Evolutionary conservation across 306 rosid species (phyloP), one percentile per base, ranked within the genome.

Genomic region (Acmispon strigosus): DNA sequence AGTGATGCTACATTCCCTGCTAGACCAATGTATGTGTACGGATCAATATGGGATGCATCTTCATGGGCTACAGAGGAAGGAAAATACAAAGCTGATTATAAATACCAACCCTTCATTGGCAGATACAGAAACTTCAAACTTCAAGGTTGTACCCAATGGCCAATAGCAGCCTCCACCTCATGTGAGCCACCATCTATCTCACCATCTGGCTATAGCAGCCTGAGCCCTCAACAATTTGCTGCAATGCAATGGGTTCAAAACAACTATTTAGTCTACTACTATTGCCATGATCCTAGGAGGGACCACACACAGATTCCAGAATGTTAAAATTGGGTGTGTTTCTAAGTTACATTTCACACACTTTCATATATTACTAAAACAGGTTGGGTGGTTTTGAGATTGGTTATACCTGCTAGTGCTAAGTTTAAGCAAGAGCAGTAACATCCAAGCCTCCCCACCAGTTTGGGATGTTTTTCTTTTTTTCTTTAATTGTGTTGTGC

Each of bases 21-120:
- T 53, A 81, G 99, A 53, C 86, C 94, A 63, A 84, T 94, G 99
- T 84, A 86, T 83, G 78, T 79, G 52, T 94, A 89, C 58, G 99
- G 97, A 20, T 89, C 97, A 13, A 89, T 91, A 70, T 91, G 99
- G 99, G 99, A 91, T 76, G 99, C 99, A 37, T 94, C 96, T 15
- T 17, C 85, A 1, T 94, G 99, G 99, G 97, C 99, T 1, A 91
- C 97, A 17, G 96, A 94, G 64, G 79, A 76, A 57, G 99, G 97
- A 43, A 94, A 87, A 81, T 89, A 91, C 96, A 91, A 83, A 63
- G 97, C 91, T 10, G 84, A 94, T 72, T 94, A 94, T 73, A 72
- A 45, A 2, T 89, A 84, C 83, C 92, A 94, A 63, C 99, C 99
- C 12, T 94, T 94, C 66, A 58, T 86, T 10, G 86, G 91, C n/a